Evolutionary conservation across 805 yeast species (phyloP).

Genomic region (Metschnikowia chrysomelidarum): DNA sequence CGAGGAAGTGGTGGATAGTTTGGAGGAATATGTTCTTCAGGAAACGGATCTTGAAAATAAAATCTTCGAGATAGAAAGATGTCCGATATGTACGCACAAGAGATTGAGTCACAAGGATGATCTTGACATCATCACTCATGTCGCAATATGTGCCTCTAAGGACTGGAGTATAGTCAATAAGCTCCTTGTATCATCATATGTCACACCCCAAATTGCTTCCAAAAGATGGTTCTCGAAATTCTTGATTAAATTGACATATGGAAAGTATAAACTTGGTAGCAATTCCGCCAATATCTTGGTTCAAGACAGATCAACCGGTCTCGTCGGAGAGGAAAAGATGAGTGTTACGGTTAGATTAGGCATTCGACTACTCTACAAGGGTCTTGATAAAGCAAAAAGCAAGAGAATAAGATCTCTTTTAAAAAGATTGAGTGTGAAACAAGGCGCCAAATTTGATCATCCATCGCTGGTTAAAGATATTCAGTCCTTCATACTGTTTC

Average conservation of each 20-base stretch:
- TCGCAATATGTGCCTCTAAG: constrained; percentile 80
- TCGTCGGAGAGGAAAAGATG: constrained; percentile 91
- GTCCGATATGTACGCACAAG: constrained; percentile 78
- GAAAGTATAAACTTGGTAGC: constrained; percentile 76
- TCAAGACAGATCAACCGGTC: constrained; percentile 87
- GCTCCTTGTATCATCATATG: constrained; percentile 63
- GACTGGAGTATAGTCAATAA: constrained; percentile 71
- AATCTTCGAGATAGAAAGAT: constrained; percentile 60
- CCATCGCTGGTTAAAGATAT: constrained; percentile 67
- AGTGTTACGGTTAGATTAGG: constrained; percentile 85
- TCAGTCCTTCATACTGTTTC: constrained; percentile 75
- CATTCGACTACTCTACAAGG: constrained; percentile 76
- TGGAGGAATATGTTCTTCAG: constrained; percentile 40
- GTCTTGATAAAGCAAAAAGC: constrained; percentile 59
- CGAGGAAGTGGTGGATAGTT: constrained; percentile 45
- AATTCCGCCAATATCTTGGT: constrained; percentile 93
- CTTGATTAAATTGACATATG: constrained; percentile 81
- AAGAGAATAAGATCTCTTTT: constrained; percentile 60
- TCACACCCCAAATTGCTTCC: constrained; percentile 77
- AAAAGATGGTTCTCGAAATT: constrained; percentile 87
- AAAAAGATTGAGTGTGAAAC: constrained; percentile 66
- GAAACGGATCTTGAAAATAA: constrained; percentile 27
- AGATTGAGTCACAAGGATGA: constrained; percentile 53
- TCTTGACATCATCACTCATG: constrained; percentile 76
- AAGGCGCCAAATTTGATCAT: constrained; percentile 80